phyloP scores from a whole-genome alignment of 148 eudicot species.

The Gaultheria prostrata region DNA sequence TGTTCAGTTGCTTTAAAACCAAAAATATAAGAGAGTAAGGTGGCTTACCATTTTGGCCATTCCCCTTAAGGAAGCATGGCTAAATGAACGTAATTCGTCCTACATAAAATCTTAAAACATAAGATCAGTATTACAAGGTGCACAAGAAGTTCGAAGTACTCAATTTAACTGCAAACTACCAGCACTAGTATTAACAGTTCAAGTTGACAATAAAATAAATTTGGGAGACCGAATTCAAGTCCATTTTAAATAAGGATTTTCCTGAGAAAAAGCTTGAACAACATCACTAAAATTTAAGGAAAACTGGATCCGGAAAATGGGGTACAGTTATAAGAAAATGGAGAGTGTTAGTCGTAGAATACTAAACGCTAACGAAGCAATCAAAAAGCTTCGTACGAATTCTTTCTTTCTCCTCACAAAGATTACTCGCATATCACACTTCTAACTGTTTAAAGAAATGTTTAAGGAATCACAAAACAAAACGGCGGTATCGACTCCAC shows the following conservation, averaged over 20 bases:
- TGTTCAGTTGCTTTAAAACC: not conserved
- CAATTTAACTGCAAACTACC: no score
- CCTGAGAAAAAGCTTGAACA: not conserved
- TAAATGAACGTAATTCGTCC: constrained; percentile 55
- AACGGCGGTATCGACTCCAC: not conserved
- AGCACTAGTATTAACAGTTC: not conserved
- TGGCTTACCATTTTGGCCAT: constrained; percentile 91
- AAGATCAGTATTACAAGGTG: not conserved
- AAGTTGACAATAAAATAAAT: not conserved
- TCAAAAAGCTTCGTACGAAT: not conserved
- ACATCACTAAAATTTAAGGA: not conserved
- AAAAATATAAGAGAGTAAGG: not conserved
- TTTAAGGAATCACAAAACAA: not conserved
- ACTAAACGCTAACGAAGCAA: not conserved
- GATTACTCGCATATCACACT: not conserved
- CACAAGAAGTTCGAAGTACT: not conserved
- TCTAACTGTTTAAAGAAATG: not conserved
- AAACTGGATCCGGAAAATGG: not conserved
- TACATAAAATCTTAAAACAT: constrained; percentile 38
- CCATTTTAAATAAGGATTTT: not conserved
- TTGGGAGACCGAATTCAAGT: not conserved
- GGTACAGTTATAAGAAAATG: not conserved
- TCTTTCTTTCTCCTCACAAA: not conserved
- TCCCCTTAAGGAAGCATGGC: constrained; percentile 81
- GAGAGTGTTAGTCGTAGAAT: not conserved